Evolutionary conservation across 495 filamentous ascomycete species (phyloP).

Genomic region (Penicillium mononematosum): DNA sequence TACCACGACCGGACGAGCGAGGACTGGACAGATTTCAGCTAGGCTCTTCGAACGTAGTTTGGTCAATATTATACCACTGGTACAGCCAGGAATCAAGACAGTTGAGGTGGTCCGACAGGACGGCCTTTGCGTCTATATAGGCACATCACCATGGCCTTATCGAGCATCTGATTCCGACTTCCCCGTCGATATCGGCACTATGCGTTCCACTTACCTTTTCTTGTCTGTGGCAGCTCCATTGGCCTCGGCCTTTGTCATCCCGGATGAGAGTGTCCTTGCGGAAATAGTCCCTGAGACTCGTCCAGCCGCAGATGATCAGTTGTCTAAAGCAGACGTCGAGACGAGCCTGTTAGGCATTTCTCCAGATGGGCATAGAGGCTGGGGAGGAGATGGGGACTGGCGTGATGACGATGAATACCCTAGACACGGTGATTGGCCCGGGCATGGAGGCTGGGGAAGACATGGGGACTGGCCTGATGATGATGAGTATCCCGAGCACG

Average conservation of each 20-base stretch:
- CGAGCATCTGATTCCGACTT: neutral
- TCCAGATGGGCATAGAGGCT: neutral
- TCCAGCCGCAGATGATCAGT: neutral
- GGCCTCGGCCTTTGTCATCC: conserved; percentile 58
- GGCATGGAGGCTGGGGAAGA: neutral
- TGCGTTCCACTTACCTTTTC: conserved; percentile 44
- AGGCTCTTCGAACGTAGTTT: neutral
- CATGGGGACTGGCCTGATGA: neutral
- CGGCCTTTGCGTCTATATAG: conserved; percentile 1
- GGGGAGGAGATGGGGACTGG: neutral
- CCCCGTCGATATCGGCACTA: conserved; percentile 20
- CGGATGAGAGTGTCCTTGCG: conserved; percentile 48
- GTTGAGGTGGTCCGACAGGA: neutral
- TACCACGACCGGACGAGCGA: conserved; percentile 1
- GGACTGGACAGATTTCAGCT: neutral
- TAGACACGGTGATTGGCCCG: conserved; percentile 2
- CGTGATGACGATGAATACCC: conserved; percentile 1
- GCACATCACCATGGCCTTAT: neutral
- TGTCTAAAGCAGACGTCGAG: neutral
- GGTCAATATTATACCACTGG: neutral
- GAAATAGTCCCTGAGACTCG: conserved; percentile 19
- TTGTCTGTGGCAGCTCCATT: conserved; percentile 55
- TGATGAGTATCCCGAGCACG: neutral
- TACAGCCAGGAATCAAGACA: neutral
- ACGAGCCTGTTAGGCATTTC: neutral